These are phyloP conservation scores for Aspergillus incahuasiensis DNA, from an alignment of 495 filamentous ascomycete species.

Conservation along the genomic window DNA sequence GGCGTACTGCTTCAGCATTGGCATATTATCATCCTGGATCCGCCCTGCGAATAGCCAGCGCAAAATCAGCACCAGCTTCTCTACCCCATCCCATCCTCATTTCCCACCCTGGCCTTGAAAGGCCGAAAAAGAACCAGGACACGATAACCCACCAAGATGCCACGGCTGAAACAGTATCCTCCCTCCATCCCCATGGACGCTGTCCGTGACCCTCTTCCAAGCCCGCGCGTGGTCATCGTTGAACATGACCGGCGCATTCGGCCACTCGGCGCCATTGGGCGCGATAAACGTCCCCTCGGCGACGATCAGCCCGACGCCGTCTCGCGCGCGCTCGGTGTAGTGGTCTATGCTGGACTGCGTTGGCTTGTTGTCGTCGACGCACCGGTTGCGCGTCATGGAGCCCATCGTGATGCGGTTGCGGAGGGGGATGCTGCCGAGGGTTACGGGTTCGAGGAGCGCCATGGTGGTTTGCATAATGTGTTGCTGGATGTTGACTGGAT, in stretches of 20 bases:
- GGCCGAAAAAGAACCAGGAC: no score
- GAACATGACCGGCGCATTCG: conserved; percentile 54
- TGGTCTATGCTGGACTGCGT: conserved; percentile 33
- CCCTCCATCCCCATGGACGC: conserved; percentile 32
- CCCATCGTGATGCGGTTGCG: conserved; percentile 14
- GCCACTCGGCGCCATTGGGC: conserved; percentile 40
- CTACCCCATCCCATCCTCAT: no score
- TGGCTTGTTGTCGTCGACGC: conserved; percentile 7
- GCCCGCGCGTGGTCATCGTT: conserved; percentile 46
- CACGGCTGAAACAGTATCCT: no score
- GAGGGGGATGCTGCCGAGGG: background rate
- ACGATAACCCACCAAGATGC: no score
- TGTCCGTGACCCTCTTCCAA: conserved; percentile 53
- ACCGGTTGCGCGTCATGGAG: conserved; percentile 14
- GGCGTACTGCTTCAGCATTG: no score
- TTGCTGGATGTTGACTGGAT: no score
- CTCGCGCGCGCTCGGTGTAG: conserved; percentile 55
- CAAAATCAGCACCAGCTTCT: no score
- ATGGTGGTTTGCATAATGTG: no score
- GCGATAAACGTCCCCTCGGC: conserved; percentile 58
- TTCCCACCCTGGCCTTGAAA: no score
- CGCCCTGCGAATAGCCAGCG: no score
- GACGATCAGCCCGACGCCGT: conserved; percentile 57
- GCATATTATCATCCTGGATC: no score
- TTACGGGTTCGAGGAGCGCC: no score